Base-by-base conservation (phyloP, 2,329 filamentous ascomycete genomes). In the Colletotrichum brevisporum region DNA sequence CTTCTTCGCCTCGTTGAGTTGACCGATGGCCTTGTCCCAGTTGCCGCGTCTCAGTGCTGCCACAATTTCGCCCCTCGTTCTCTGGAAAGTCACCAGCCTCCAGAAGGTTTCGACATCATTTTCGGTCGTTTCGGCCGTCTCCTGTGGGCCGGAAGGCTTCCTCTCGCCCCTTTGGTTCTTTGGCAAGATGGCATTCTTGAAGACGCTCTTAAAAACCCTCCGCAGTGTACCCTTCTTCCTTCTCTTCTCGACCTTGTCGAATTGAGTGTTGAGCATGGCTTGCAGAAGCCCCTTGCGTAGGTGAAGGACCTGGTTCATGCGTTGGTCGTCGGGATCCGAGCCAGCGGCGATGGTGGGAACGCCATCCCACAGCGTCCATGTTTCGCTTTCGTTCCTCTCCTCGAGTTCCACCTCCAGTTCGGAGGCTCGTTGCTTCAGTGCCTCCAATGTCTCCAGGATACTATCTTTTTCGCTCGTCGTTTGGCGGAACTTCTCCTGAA, bases 71-170 rank as follows among this genome's bases (percentile, higher is more conserved):
- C 31, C 58, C 36, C 64, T 57, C 41, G 12, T 56, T 24, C 64
- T 56, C 64, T 62, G 58, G 58, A 70, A 70, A 15, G 16, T 24
- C 9, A 36, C 53, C 13, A 70, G n/a, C 27, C 57, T 63, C 67
- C 67, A 70, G 18, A 68, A 63, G 18, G 10, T 36, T 16, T 4
- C 18, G 16, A 58, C 31, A 6, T 39, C 48, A 5, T 52, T 31
- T n/a, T 54, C 26, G 6, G 53, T 15, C 47, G 24, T 21, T 41
- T 15, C 39, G 18, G 39, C 53, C 27, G 26, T 15, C 41, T 21
- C 47, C 21, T 18, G 36, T n/a, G 15, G 36, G 51, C 15, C 24
- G 3, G 50, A 45, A 15, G 39, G n/a, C 6, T 18, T 54, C 24
- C 16, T 24, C 1, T 47, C 59, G 39, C 41, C 16, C 12, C 21